A percentile compares a stretch with the other conserved stretches of the same genome.
Conservation (phyloP, 345 rosid genomes). For the Ailanthus altissimus region DNA sequence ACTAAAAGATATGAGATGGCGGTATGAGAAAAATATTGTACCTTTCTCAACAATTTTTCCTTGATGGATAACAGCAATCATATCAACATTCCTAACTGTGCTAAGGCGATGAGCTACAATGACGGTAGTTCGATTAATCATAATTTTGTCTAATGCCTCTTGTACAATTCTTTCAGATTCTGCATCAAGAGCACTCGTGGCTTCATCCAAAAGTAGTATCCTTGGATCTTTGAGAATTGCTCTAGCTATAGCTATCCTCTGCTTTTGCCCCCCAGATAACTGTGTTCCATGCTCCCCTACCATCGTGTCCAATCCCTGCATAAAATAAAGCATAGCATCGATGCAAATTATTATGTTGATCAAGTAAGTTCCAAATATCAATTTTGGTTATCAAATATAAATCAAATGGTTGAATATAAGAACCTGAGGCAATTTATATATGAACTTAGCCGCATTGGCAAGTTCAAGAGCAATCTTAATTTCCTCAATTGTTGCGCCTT, state of each 20-base stretch:
- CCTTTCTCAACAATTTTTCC: slow-evolving; percentile 51
- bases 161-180: slow-evolving; percentile 47
- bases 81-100: slow-evolving; percentile 40
- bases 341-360: too few species aligned
- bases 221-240: too few species aligned
- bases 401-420: too few species aligned
- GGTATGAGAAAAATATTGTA: slow-evolving; percentile 7
- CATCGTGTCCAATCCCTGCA: slow-evolving; percentile 49
- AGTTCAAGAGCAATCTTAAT: not conserved
- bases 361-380: too few species aligned
- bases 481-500: not conserved
- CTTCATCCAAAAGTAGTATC: too few species aligned
- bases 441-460: not conserved
- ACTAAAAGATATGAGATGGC: too few species aligned
- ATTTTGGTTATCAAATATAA: too few species aligned
- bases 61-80: slow-evolving; percentile 36
- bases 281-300: slow-evolving; percentile 61
- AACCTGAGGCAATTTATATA: not conserved
- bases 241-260: too few species aligned
- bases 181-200: slow-evolving; percentile 53
- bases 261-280: too few species aligned
- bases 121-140: slow-evolving; percentile 43
- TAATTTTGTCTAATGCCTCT: slow-evolving; percentile 47
- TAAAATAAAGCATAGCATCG: not conserved
- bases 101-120: slow-evolving; percentile 47